Conservation (phyloP, 2,329 filamentous ascomycete species). For the Aureobasidium sp. region DNA sequence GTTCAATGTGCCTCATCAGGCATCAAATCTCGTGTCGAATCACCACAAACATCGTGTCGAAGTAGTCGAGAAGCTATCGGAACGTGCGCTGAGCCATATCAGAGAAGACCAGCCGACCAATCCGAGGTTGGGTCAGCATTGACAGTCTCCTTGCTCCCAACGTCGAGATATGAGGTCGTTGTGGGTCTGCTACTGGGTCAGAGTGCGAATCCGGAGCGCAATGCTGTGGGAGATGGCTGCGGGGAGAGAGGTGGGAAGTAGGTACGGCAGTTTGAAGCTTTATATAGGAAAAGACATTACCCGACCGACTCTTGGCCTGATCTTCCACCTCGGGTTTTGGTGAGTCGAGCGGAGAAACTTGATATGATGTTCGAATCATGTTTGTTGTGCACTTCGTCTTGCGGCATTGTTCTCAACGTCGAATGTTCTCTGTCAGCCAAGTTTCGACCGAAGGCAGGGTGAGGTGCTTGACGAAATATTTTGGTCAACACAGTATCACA, state of each 20-base stretch:
- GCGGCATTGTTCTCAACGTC: too few relatives aligned
- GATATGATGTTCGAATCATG: too few relatives aligned
- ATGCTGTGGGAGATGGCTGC: neutral
- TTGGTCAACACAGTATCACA: too few relatives aligned
- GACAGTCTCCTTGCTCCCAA: neutral
- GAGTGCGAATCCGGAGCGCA: neutral
- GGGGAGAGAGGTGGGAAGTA: neutral
- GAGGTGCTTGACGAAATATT: too few relatives aligned
- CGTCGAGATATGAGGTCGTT: constrained; percentile 6
- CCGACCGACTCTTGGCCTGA: neutral
- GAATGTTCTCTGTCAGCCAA: too few relatives aligned
- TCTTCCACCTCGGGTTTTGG: neutral
- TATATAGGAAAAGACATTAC: neutral
- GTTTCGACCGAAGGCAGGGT: too few relatives aligned
- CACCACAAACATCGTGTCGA: neutral
- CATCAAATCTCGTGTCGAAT: neutral
- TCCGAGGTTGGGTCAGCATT: neutral
- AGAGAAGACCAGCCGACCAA: neutral
- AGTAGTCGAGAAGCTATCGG: neutral
- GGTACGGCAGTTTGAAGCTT: constrained; percentile 1
- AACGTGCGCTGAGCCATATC: neutral
- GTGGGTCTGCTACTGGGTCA: neutral
- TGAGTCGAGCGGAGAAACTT: neutral
- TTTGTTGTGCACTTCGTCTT: too few relatives aligned
- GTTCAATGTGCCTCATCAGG: neutral